phyloP scores from a whole-genome alignment of 2,329 filamentous ascomycete species.

The Curvularia hawaiiensis region DNA sequence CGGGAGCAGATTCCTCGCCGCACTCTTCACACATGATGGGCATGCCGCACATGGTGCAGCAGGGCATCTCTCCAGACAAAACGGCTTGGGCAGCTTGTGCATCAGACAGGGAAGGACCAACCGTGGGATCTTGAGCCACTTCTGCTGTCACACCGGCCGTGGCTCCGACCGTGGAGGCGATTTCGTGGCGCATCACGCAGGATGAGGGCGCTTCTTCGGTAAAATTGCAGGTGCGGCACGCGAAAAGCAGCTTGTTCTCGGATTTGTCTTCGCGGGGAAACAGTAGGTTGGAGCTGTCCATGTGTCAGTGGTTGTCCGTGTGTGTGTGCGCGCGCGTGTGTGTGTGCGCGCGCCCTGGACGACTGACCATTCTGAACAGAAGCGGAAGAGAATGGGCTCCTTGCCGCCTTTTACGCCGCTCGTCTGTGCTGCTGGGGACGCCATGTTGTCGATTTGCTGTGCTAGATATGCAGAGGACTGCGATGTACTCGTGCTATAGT shows the following conservation, averaged over 20 bases:
- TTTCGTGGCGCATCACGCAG: constrained; percentile 94
- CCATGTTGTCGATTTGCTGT: constrained; percentile 31
- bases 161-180: constrained; percentile 90
- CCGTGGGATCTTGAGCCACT: constrained; percentile 96
- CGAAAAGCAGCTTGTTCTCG: constrained; percentile 86
- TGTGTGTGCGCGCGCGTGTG: too few relatives aligned
- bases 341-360: not conserved
- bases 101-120: constrained; percentile 65
- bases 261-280: constrained; percentile 94
- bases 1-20: constrained; percentile 52
- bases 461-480: not conserved
- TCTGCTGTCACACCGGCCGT: constrained; percentile 97
- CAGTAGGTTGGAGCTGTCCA: constrained; percentile 85
- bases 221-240: constrained; percentile 93
- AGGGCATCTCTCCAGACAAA: constrained; percentile 45
- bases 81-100: constrained; percentile 35
- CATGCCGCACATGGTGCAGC: constrained; percentile 65
- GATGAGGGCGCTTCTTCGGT: constrained; percentile 83
- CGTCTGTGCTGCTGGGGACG: constrained; percentile 40
- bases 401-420: constrained; percentile 50
- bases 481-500: not conserved
- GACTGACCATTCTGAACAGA: constrained; percentile 90
- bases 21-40: constrained; percentile 61
- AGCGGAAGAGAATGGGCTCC: constrained; percentile 91
- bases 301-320: constrained; percentile 11